phyloP scores from a whole-genome alignment of 2,329 filamentous ascomycete species.

The Alternaria sp. region DNA sequence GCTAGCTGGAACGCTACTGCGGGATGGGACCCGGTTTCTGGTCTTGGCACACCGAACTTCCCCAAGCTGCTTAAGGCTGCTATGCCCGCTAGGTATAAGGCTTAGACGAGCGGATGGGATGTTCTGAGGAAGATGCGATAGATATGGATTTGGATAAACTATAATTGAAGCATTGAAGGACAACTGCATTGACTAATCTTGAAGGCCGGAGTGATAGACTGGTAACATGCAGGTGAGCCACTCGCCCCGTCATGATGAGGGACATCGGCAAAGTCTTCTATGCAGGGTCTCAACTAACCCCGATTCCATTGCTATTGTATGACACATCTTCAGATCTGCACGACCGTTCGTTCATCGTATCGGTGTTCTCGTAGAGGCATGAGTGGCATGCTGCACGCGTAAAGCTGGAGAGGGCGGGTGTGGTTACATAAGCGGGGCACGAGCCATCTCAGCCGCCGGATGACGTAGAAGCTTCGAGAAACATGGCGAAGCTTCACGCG shows the following conservation, averaged over 20 bases:
- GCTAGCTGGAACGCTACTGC: conserved; percentile 38
- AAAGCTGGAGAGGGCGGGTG: background rate
- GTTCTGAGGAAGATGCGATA: background rate
- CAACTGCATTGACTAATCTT: background rate
- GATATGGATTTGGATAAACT: background rate
- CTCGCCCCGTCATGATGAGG: background rate
- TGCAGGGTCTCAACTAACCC: rapidly evolving
- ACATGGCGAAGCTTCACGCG: conserved; percentile 27
- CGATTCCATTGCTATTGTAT: rapidly evolving
- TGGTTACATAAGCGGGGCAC: conserved; percentile 30
- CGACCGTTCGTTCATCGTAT: background rate
- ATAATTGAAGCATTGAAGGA: background rate
- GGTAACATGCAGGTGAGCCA: background rate
- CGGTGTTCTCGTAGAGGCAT: background rate
- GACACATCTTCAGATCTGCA: background rate
- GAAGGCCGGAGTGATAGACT: background rate
- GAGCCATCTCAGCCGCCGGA: background rate
- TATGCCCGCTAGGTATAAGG: conserved; percentile 30
- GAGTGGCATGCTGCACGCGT: background rate
- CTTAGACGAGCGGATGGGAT: conserved; percentile 3
- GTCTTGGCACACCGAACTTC: conserved; percentile 41
- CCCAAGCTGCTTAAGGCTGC: conserved; percentile 38
- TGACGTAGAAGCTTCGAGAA: conserved; percentile 34
- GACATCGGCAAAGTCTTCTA: background rate
- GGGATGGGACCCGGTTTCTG: conserved; percentile 47